These are phyloP conservation scores for Penicillium salamii DNA, from an alignment of 495 filamentous ascomycete genomes.

Conservation along the genomic window DNA sequence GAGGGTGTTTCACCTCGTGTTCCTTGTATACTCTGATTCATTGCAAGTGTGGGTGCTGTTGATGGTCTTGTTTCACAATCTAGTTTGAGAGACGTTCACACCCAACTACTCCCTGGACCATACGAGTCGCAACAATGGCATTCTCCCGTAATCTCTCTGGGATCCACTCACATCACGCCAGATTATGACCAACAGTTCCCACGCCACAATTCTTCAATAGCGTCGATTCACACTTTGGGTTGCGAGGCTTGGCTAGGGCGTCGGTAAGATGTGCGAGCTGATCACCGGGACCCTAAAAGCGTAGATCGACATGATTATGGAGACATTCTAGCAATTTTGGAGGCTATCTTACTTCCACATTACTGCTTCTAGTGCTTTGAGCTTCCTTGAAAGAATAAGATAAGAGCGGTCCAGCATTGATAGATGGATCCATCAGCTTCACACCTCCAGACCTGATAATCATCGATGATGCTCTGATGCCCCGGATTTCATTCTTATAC, in stretches of 20 bases:
- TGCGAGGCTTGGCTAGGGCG: slow-evolving; percentile 22
- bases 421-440: slow-evolving; percentile 49
- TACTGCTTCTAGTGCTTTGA: slow-evolving; percentile 71
- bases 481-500: no score
- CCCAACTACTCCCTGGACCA: no score
- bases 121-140: neutral
- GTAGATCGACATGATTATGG: slow-evolving; percentile 2
- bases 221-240: slow-evolving; percentile 29
- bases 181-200: slow-evolving; percentile 14
- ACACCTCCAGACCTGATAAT: slow-evolving; percentile 72
- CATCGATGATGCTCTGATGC: slow-evolving; percentile 89
- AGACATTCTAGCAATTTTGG: slow-evolving; percentile 56
- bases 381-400: slow-evolving; percentile 65
- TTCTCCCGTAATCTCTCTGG: neutral
- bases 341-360: slow-evolving; percentile 47
- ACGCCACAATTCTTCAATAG: slow-evolving; percentile 32
- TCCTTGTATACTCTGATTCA: neutral
- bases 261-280: slow-evolving; percentile 18
- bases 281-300: neutral
- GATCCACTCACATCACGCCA: slow-evolving; percentile 9
- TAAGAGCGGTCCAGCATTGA: slow-evolving; percentile 22
- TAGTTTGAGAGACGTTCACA: no score
- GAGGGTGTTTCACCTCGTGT: slow-evolving; percentile 3
- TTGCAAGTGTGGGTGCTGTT: neutral
- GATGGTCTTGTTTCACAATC: no score